Conservation (phyloP, 2,329 filamentous ascomycete genomes). For the Fusarium citri region DNA sequence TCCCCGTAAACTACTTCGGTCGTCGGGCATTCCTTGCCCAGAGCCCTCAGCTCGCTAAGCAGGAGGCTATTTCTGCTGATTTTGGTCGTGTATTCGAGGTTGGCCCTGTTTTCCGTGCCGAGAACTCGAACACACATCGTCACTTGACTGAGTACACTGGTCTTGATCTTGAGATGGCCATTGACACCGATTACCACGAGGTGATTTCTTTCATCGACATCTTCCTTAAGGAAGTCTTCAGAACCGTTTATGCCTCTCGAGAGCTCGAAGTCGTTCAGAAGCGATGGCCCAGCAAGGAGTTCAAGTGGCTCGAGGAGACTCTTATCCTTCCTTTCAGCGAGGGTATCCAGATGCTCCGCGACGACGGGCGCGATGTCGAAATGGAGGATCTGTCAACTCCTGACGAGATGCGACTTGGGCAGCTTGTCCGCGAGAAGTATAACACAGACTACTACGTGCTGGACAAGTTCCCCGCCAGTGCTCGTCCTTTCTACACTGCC, state of each 20-base stretch:
- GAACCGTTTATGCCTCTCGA: conserved; percentile 58
- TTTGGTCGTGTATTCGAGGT: conserved; percentile 88
- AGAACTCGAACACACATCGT: conserved; percentile 95
- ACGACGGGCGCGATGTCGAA: conserved; percentile 81
- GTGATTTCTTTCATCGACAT: conserved; percentile 82
- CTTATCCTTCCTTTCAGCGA: conserved; percentile 84
- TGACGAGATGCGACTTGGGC: conserved; percentile 87
- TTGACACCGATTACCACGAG: conserved; percentile 90
- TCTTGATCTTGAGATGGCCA: conserved; percentile 91
- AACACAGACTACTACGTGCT: conserved; percentile 92
- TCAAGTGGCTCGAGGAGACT: conserved; percentile 88
- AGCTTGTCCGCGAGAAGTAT: conserved; percentile 87
- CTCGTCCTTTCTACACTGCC: conserved; percentile 92
- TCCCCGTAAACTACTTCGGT: conserved; percentile 92
- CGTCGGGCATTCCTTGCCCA: conserved; percentile 89
- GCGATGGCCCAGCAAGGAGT: conserved; percentile 86
- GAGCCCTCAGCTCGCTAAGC: conserved; percentile 91
- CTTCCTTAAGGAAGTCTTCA: conserved; percentile 80
- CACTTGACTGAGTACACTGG: conserved; percentile 96
- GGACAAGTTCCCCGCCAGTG: conserved; percentile 89
- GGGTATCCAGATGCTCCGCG: conserved; percentile 82
- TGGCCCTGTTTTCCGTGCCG: conserved; percentile 82
- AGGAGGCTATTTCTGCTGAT: conserved; percentile 91
- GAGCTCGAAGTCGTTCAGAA: conserved; percentile 85
- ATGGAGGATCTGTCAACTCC: conserved; percentile 83